Evolutionary conservation across 805 yeast species (phyloP).

Genomic region (Barnettozyma sucrosica): DNA sequence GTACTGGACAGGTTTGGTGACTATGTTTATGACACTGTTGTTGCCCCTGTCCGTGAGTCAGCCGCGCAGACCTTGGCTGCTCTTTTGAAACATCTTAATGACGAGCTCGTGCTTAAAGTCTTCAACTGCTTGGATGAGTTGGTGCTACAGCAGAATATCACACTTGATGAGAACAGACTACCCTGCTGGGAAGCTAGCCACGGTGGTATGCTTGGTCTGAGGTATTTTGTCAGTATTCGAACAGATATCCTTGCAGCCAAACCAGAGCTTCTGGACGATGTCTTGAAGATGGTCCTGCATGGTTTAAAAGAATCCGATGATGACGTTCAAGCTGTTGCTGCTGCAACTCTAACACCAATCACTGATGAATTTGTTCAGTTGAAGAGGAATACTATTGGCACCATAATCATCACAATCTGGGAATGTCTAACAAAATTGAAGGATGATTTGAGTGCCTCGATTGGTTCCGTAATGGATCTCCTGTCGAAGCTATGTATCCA

Average conservation of each 20-base stretch:
- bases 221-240: conserved; percentile 87
- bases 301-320: conserved; percentile 80
- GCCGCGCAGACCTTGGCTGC: conserved; percentile 95
- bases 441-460: conserved; percentile 91
- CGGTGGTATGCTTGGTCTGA: conserved; percentile 92
- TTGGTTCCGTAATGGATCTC: conserved; percentile 93
- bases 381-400: conserved; percentile 41
- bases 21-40: conserved; percentile 94
- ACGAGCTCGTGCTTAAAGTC: conserved; percentile 50
- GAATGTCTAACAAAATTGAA: conserved; percentile 73
- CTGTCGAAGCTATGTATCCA: conserved; percentile 83
- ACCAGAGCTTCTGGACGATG: conserved; percentile 54
- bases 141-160: conserved; percentile 52
- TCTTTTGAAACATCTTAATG: conserved; percentile 61
- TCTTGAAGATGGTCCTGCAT: conserved; percentile 79
- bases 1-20: conserved; percentile 96
- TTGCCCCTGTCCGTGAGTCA: conserved; percentile 96
- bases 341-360: conserved; percentile 86
- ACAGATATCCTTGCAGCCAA: conserved; percentile 65
- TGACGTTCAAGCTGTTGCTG: conserved; percentile 96
- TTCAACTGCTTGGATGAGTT: conserved; percentile 62
- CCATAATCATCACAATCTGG: conserved; percentile 75
- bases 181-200: conserved; percentile 96
- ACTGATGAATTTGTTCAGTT: conserved; percentile 78
- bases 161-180: conserved; percentile 27